A percentile compares a stretch with the other conserved stretches of the same genome.
phyloP scores from a whole-genome alignment of 2,329 filamentous ascomycete genomes.

The Bipolaris bicolor region DNA sequence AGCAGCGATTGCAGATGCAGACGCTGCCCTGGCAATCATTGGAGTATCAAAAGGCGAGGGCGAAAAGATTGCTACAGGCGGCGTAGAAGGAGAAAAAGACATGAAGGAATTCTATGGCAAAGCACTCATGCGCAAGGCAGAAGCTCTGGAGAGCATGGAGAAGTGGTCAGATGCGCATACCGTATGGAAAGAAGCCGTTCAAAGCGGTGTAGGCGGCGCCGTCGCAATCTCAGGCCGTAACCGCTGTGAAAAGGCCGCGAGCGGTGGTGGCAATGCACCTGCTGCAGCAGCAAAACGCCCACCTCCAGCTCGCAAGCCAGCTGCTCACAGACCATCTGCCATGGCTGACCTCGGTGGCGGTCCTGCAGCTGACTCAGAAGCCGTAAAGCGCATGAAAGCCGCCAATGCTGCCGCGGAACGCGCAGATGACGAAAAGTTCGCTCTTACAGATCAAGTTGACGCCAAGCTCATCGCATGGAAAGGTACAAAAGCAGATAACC shows the following conservation, averaged over 20 bases:
- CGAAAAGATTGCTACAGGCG: slow-evolving; percentile 75
- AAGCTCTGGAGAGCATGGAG: slow-evolving; percentile 94
- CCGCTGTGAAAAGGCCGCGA: slow-evolving; percentile 85
- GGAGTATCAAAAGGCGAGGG: slow-evolving; percentile 78
- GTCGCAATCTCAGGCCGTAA: slow-evolving; percentile 85
- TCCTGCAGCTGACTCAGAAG: slow-evolving; percentile 66
- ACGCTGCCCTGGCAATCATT: slow-evolving; percentile 79
- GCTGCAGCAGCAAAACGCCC: slow-evolving; percentile 30
- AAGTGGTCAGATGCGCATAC: slow-evolving; percentile 83
- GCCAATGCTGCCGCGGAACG: slow-evolving; percentile 85
- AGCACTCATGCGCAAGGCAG: slow-evolving; percentile 90
- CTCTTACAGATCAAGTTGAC: slow-evolving; percentile 83
- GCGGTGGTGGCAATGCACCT: slow-evolving; percentile 29
- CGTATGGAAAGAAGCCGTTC: slow-evolving; percentile 83
- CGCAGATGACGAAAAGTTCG: slow-evolving; percentile 92
- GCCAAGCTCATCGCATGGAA: slow-evolving; percentile 80
- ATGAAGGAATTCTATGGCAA: slow-evolving; percentile 96
- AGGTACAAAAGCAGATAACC: slow-evolving; percentile 88
- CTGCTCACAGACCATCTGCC: slow-evolving; percentile 49
- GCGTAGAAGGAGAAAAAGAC: slow-evolving; percentile 68
- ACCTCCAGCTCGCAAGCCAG: slow-evolving; percentile 37
- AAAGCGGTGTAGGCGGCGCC: slow-evolving; percentile 82
- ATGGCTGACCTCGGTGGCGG: slow-evolving; percentile 49
- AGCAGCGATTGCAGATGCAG: slow-evolving; percentile 82
- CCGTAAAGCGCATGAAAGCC: slow-evolving; percentile 79